Evolutionary conservation across 345 rosid species (phyloP), one percentile per base, ranked within the genome.

Genomic region (Linum lewisii): DNA sequence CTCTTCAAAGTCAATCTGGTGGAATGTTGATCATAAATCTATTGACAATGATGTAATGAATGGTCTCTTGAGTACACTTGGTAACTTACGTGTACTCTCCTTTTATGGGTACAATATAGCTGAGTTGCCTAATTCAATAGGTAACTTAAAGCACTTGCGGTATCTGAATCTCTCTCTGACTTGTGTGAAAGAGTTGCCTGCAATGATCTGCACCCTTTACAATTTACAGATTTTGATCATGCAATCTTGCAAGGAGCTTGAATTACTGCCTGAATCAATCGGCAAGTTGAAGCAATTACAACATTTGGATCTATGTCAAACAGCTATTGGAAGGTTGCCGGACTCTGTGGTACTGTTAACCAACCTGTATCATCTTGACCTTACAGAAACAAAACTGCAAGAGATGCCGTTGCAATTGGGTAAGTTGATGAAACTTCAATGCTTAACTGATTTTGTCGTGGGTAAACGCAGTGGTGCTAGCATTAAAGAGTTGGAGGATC

Each of bases 191-290:
- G 53, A 49, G 26, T 67, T 80, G 32, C 80, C 82, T 0, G 67
- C 68, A 24, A 70, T 78, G 14, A 36, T 76, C 4, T 54, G 63
- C 59, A 38, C 36, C 51, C 52, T 77, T 66, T 72, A 63, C 13
- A 66, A 70, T 55, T 66, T 80, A 22, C 73, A 80, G 62, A 73
- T 73, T 23, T 64, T 80, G 22, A 54, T 80, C 21, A 24, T 80
- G 24, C 36, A 51, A 14, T 44, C 63, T 54, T 78, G 82, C 44
- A 45, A 38, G 15, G 47, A 64, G 61, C 57, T 59, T 61, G 67
- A 23, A 78, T 77, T 60, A 49, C 29, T 73, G 60, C 73, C 77
- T 6, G 38, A 51, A n/a, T 73, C 61, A 19, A 57, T 68, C 25
- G 66, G 69, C 23, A 25, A 47, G 4, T 55, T 68, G 47, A 68